Conservation (phyloP, 257 asterid species). For the Solanum boliviense region DNA sequence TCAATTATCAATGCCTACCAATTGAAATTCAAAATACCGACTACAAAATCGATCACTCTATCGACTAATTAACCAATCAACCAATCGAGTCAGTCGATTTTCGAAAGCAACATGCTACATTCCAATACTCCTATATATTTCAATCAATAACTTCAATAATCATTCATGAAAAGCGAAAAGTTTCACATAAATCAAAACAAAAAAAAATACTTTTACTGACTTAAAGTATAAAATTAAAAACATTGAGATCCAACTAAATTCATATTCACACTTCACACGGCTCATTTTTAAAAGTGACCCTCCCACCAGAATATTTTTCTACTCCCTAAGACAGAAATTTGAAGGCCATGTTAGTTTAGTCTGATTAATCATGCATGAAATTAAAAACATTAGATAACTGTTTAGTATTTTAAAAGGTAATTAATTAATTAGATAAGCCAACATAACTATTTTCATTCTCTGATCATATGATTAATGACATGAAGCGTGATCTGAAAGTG, state of each 20-base stretch:
- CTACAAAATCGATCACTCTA: not conserved
- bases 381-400: not conserved
- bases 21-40: not conserved
- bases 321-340: not conserved
- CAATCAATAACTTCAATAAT: no score
- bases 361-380: not conserved
- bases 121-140: not conserved
- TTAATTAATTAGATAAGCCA: conserved; percentile 15
- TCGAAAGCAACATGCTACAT: not conserved
- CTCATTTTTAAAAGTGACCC: not conserved
- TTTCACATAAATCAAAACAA: not conserved
- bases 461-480: conserved; percentile 13
- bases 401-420: not conserved
- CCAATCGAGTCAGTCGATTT: not conserved
- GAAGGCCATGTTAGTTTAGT: not conserved
- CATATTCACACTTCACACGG: not conserved
- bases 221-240: no score
- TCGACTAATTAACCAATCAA: no score
- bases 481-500: conserved; percentile 16
- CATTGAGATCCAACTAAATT: not conserved
- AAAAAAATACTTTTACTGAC: not conserved
- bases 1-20: not conserved
- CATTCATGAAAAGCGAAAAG: no score
- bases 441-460: conserved; percentile 15
- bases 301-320: no score